phyloP scores from a whole-genome alignment of 1,139 yeast genomes.

The Martiniozyma asiatica region DNA sequence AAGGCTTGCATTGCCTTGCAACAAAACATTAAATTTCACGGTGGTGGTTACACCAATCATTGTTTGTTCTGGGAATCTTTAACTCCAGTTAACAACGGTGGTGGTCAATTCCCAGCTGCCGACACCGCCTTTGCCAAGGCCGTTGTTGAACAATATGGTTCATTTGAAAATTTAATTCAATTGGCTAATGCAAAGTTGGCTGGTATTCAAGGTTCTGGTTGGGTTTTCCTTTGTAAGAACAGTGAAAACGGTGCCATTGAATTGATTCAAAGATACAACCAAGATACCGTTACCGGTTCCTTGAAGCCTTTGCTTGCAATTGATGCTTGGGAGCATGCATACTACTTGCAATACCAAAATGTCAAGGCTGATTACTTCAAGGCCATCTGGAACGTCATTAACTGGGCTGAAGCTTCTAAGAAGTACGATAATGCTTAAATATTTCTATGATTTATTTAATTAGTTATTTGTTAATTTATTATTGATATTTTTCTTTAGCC shows the following conservation, averaged over 20 bases:
- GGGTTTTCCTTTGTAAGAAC: constrained; percentile 94
- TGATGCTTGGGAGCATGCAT: constrained; percentile 99
- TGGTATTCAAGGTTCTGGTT: constrained; percentile 93
- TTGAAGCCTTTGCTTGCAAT: constrained; percentile 79
- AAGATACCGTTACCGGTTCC: constrained; percentile 73
- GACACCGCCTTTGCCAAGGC: constrained; percentile 50
- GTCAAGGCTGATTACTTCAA: constrained; percentile 91
- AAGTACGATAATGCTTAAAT: constrained; percentile 30
- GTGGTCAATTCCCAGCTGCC: constrained; percentile 68
- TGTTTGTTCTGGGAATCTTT: constrained; percentile 83
- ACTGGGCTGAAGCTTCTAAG: constrained; percentile 90
- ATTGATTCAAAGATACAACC: constrained; percentile 79
- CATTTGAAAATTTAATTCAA: constrained; percentile 58
- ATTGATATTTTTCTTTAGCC: too few species aligned
- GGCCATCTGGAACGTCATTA: constrained; percentile 93
- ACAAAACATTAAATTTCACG: constrained; percentile 81
- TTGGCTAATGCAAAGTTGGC: constrained; percentile 72
- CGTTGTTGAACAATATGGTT: constrained; percentile 59
- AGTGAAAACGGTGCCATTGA: constrained; percentile 71
- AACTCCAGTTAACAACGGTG: constrained; percentile 72
- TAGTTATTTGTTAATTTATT: too few species aligned
- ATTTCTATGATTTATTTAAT: neutral
- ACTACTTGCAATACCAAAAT: constrained; percentile 91
- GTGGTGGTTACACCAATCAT: constrained; percentile 90
- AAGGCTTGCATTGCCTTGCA: constrained; percentile 62